A percentile compares a stretch with the other conserved stretches of the same genome.
phyloP scores from a whole-genome alignment of 1,284 basidiomycete species.

The Coniferiporia weirii region DNA sequence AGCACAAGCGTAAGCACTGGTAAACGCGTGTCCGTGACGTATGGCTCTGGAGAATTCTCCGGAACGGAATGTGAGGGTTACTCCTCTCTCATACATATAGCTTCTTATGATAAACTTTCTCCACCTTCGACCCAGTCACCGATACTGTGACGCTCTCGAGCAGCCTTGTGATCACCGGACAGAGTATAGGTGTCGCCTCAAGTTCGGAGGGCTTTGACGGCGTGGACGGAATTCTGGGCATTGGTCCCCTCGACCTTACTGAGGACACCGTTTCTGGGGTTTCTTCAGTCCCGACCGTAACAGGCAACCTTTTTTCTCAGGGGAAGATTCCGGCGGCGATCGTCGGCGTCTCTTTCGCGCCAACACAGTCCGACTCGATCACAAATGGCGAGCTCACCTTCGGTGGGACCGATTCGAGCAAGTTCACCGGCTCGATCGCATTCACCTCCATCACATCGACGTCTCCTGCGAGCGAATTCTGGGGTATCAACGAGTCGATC shows the following conservation, averaged over 20 bases:
- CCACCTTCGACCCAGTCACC: neutral
- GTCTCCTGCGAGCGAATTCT: slow-evolving; percentile 23
- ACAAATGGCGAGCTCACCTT: slow-evolving; percentile 23
- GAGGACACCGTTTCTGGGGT: slow-evolving; percentile 25
- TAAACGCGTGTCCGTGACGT: no score
- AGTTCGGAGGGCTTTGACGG: slow-evolving; percentile 31
- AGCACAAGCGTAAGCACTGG: no score
- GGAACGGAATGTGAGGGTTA: no score
- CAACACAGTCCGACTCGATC: slow-evolving; percentile 16
- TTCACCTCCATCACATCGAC: slow-evolving; percentile 22
- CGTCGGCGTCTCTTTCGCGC: slow-evolving; percentile 22
- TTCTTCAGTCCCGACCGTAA: slow-evolving; percentile 23
- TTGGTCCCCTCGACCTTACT: slow-evolving; percentile 23
- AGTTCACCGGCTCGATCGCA: slow-evolving; percentile 15
- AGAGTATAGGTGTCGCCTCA: slow-evolving; percentile 35
- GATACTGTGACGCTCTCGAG: slow-evolving; percentile 19
- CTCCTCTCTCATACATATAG: no score
- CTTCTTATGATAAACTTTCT: no score
- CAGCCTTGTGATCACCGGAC: slow-evolving; percentile 28
- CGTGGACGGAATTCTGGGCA: slow-evolving; percentile 19
- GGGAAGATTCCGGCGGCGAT: slow-evolving; percentile 19
- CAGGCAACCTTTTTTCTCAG: slow-evolving; percentile 21
- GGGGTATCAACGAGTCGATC: slow-evolving; percentile 13
- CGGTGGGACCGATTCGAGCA: slow-evolving; percentile 20
- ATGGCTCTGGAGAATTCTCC: no score